Evolutionary conservation across 2,329 filamentous ascomycete species (phyloP), one percentile per base, ranked within the genome.

Genomic region (Cordyceps cateniannulata): DNA sequence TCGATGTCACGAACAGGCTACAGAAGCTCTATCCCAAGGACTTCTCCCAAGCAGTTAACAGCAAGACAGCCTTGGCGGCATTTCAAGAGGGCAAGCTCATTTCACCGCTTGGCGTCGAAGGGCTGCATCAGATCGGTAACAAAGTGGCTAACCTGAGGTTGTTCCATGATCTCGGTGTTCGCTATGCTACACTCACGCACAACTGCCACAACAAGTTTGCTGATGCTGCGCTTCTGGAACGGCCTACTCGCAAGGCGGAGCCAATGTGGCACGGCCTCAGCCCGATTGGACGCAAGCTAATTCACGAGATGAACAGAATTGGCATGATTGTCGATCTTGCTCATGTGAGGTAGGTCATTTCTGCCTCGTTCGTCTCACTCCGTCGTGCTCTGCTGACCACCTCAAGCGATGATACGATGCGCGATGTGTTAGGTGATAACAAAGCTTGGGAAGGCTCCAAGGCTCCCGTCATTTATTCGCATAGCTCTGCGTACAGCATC

Each of bases 321-420:
- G 93, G 93, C 27, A 92, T 97, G 87, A 85, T 97, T n/a, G 89
- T 98, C 45, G 93, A 97, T 70, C 80, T 97, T 40, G 83, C 89
- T 7, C 93, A 97, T 72, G 79, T 79, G 5, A 84, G 75, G 75
- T 74, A 61, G 59, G 66, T 59, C 18, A 2, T 25, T 32, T 4
- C 20, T 18, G 9, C 25, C 24, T 20, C 12, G n/a, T 12, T 12
- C 24, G 20, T 25, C 7, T 24, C 32, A 25, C 22, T 14, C 14
- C 22, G 8, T 18, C 18, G 18, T 5, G 18, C 8, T 8, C 12
- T n/a, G 5, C 57, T 29, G n/a, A 50, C n/a, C 3, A 7, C 3
- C 7, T 16, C 12, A 47, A 77, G 88, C 67, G 82, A 84, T 61
- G 88, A 93, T 62, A 96, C 93, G 0, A 95, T 96, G 90, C 77